Conservation (phyloP, 129 eudicot species). For the Chrysanthemum seticuspe region DNA sequence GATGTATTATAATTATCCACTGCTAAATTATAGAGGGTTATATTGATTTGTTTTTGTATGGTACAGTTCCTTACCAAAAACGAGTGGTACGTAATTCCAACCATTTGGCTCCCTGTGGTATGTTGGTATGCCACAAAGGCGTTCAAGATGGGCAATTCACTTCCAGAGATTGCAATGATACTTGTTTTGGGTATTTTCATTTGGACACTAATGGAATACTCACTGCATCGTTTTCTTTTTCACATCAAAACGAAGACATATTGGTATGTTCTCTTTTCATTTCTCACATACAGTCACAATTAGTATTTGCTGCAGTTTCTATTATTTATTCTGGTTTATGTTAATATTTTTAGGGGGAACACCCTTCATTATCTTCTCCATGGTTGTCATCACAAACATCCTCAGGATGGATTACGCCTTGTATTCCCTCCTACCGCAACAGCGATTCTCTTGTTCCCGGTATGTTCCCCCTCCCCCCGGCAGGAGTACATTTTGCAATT, state of each 20-base stretch:
- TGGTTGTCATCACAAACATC: conserved; percentile 99
- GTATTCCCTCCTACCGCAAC: conserved; percentile 99
- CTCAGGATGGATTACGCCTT: conserved; percentile 94
- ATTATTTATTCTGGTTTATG: background rate
- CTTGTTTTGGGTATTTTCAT: conserved; percentile 57
- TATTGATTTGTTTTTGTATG: conserved; percentile 25
- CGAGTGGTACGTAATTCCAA: conserved; percentile 83
- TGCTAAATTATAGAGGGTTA: background rate
- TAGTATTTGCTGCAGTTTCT: conserved; percentile 2
- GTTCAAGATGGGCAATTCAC: conserved; percentile 58
- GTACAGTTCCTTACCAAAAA: conserved; percentile 71
- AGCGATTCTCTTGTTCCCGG: conserved; percentile 78
- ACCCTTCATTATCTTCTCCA: conserved; percentile 91
- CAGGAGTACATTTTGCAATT: too few relatives aligned
- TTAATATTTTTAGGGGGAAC: conserved; percentile 61
- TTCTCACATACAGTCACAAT: conserved; percentile 1
- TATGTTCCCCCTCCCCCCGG: conserved; percentile 30
- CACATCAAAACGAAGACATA: conserved; percentile 88
- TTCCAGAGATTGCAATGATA: conserved; percentile 51
- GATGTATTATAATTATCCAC: background rate
- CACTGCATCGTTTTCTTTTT: conserved; percentile 88
- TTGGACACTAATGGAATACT: conserved; percentile 89
- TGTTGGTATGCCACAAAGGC: conserved; percentile 62
- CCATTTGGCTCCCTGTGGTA: conserved; percentile 92
- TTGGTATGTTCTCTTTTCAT: conserved; percentile 44